phyloP scores from a whole-genome alignment of 1,139 yeast species.

The Candida sp. region DNA sequence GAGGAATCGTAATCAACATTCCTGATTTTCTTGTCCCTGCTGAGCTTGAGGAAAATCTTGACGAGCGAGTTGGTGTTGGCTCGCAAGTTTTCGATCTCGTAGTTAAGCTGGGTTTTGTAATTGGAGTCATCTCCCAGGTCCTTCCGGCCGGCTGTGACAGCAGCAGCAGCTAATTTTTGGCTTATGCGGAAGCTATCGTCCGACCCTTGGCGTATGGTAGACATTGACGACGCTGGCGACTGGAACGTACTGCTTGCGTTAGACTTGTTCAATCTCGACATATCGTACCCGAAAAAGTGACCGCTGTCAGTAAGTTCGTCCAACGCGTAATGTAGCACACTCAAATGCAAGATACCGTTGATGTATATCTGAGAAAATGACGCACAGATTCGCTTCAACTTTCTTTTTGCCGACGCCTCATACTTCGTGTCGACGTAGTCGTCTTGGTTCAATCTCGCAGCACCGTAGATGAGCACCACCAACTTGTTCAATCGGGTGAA shows the following conservation, averaged over 20 bases:
- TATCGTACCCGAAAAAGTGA: slow-evolving; percentile 37
- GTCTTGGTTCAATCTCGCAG: slow-evolving; percentile 55
- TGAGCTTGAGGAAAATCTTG: slow-evolving; percentile 32
- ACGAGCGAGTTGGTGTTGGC: slow-evolving; percentile 32
- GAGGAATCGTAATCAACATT: slow-evolving; percentile 44
- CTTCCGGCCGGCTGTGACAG: background rate
- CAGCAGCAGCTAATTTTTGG: background rate
- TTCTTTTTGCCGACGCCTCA: slow-evolving; percentile 48
- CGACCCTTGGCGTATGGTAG: slow-evolving; percentile 28
- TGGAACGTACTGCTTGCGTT: slow-evolving; percentile 21
- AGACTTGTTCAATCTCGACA: slow-evolving; percentile 34
- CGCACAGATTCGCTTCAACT: slow-evolving; percentile 53
- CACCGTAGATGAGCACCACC: slow-evolving; percentile 50
- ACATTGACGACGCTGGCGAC: slow-evolving; percentile 26
- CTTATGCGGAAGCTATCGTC: slow-evolving; percentile 5
- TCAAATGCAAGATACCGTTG: slow-evolving; percentile 58
- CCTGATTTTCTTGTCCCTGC: slow-evolving; percentile 36
- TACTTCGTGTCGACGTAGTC: slow-evolving; percentile 51
- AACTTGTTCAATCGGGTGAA: slow-evolving; percentile 54
- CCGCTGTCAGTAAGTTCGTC: slow-evolving; percentile 27
- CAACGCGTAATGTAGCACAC: slow-evolving; percentile 38
- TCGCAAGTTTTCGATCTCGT: slow-evolving; percentile 38
- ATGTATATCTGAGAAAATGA: slow-evolving; percentile 64
- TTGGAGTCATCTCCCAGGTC: slow-evolving; percentile 16
- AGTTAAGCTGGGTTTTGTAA: slow-evolving; percentile 40